Evolutionary conservation across 257 asterid species (phyloP).

Genomic region (Solanum chiquidenum): DNA sequence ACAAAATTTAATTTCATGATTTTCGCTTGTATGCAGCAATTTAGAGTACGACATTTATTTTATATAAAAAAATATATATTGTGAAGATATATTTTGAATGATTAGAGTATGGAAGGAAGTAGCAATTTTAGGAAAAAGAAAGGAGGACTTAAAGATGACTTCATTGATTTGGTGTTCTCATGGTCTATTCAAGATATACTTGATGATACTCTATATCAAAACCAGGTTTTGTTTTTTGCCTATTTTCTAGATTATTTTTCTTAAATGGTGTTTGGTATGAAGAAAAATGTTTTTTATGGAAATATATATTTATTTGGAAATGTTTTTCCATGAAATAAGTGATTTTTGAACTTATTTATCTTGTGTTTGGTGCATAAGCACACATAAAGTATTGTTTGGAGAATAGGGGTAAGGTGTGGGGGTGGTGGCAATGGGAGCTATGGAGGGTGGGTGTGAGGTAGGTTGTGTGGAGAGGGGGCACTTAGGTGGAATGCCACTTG

Average conservation of each 20-base stretch:
- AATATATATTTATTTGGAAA: not conserved
- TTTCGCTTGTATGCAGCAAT: not conserved
- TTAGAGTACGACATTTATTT: not conserved
- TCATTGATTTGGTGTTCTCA: conserved; percentile 23
- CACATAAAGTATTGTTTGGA: too few relatives aligned
- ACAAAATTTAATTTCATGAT: not conserved
- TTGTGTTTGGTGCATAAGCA: too few relatives aligned
- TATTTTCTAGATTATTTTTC: not conserved
- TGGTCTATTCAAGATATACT: conserved; percentile 32
- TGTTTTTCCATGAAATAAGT: not conserved
- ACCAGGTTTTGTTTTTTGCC: conserved; percentile 12
- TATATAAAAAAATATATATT: not conserved
- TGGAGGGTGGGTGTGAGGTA: too few relatives aligned
- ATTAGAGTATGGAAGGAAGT: not conserved
- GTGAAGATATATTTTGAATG: not conserved
- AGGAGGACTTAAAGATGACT: not conserved
- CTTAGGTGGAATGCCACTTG: too few relatives aligned
- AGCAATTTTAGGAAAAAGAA: not conserved
- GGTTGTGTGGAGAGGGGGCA: too few relatives aligned
- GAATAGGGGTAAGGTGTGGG: too few relatives aligned
- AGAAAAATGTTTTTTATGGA: not conserved
- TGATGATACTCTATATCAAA: conserved; percentile 20
- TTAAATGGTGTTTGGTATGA: not conserved
- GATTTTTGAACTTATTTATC: not conserved
- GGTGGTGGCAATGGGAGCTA: too few relatives aligned